Conservation (phyloP, 805 yeast genomes). For the Lipomyces kockii region DNA sequence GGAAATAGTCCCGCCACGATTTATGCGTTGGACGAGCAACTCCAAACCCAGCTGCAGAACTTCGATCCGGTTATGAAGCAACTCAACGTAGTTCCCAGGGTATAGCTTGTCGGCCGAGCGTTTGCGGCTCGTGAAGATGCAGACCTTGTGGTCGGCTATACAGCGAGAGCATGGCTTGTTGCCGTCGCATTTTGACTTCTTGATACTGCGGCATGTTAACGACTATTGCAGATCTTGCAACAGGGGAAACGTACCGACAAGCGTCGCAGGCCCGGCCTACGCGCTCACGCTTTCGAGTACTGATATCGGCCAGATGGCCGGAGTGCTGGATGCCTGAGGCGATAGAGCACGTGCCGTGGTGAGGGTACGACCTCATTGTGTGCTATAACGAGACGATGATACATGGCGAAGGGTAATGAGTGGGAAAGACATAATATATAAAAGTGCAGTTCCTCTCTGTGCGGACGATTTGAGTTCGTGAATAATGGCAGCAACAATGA, state of each 20-base stretch:
- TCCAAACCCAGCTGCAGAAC: constrained; percentile 45
- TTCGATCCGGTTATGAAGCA: constrained; percentile 61
- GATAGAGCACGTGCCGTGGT: too few relatives aligned
- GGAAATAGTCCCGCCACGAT: constrained; percentile 16
- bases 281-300: constrained; percentile 36
- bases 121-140: constrained; percentile 59
- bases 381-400: too few relatives aligned
- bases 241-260: constrained; percentile 43
- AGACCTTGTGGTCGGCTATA: constrained; percentile 57
- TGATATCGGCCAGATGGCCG: too few relatives aligned
- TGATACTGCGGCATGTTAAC: constrained; percentile 4
- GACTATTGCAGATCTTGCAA: background rate
- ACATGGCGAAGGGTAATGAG: too few relatives aligned
- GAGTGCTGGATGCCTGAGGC: too few relatives aligned
- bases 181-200: constrained; percentile 48
- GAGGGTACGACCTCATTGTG: too few relatives aligned
- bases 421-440: too few relatives aligned
- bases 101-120: constrained; percentile 53
- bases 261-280: constrained; percentile 58
- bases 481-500: too few relatives aligned
- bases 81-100: constrained; percentile 59
- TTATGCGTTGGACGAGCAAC: constrained; percentile 21
- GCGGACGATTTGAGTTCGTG: too few relatives aligned
- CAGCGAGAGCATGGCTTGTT: constrained; percentile 56
- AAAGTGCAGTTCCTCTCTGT: too few relatives aligned